phyloP scores from a whole-genome alignment of 495 filamentous ascomycete species.

The Penicilliopsis zonata region DNA sequence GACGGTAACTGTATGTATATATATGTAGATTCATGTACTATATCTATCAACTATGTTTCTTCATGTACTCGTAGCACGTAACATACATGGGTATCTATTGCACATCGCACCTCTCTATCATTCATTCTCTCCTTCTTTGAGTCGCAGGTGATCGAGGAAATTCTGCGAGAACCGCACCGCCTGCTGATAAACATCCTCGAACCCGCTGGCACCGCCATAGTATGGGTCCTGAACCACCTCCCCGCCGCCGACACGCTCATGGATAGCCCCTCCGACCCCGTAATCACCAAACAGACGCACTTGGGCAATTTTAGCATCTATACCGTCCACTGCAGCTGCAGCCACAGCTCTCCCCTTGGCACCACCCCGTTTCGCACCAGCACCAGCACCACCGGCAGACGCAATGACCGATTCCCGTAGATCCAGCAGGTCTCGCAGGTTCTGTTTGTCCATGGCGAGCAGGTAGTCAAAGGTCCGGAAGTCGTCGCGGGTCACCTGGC shows the following conservation, averaged over 20 bases:
- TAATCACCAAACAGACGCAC: slow-evolving; percentile 83
- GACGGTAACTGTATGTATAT: background rate
- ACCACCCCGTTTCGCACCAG: slow-evolving; percentile 9
- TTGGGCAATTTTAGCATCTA: slow-evolving; percentile 27
- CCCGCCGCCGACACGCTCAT: slow-evolving; percentile 57
- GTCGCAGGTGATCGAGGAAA: slow-evolving; percentile 48
- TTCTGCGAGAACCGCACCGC: slow-evolving; percentile 65
- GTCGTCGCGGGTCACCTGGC: slow-evolving; percentile 58
- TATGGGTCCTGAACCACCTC: slow-evolving; percentile 86
- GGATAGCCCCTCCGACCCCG: slow-evolving; percentile 52
- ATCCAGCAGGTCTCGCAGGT: slow-evolving; percentile 57
- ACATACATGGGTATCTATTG: slow-evolving; percentile 1
- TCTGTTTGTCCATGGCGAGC: slow-evolving; percentile 87
- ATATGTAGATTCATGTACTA: background rate
- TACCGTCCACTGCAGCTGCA: slow-evolving; percentile 12
- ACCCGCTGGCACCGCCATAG: slow-evolving; percentile 73
- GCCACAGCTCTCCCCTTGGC: slow-evolving; percentile 14
- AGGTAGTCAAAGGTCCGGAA: slow-evolving; percentile 85
- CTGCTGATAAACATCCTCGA: slow-evolving; percentile 79
- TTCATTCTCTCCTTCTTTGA: slow-evolving; percentile 13
- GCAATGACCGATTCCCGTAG: slow-evolving; percentile 38
- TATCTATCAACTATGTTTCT: background rate
- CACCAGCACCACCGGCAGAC: slow-evolving; percentile 27
- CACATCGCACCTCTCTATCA: no score
- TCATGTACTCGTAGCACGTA: no score